Percentiles rank a stretch among this genome's conserved stretches.
Evolutionary conservation across 345 rosid species (phyloP).

Genomic region (Eucalyptus marginata): DNA sequence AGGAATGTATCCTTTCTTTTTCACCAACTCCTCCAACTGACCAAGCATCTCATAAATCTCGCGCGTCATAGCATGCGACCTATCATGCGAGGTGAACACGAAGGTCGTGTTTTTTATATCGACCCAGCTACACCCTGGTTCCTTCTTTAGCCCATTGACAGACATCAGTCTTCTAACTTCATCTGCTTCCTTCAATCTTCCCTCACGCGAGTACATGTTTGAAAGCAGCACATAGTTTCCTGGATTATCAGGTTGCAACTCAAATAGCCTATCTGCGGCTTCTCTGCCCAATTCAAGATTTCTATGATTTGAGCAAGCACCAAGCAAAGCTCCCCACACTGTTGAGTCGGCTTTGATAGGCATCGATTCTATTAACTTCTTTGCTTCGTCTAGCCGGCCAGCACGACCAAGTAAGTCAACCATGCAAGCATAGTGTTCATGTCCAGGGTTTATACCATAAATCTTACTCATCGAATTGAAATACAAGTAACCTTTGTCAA

Average conservation of each 20-base stretch:
- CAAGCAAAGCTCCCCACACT: conserved; percentile 30
- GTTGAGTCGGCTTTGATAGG: conserved; percentile 18
- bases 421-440: conserved; percentile 35
- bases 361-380: conserved; percentile 14
- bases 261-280: conserved; percentile 22
- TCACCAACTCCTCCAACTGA: conserved; percentile 12
- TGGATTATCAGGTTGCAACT: conserved; percentile 24
- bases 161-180: conserved; percentile 29
- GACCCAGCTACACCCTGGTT: conserved; percentile 34
- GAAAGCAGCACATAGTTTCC: conserved; percentile 23
- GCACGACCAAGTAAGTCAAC: conserved; percentile 37
- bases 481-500: conserved; percentile 23
- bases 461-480: conserved; percentile 22
- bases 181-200: conserved; percentile 24
- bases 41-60: conserved; percentile 20
- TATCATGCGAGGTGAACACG: conserved; percentile 20
- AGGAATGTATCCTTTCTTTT: conserved; percentile 18
- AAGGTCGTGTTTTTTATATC: conserved; percentile 11
- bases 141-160: conserved; percentile 17
- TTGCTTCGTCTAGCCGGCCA: conserved; percentile 24
- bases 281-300: conserved; percentile 23
- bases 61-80: conserved; percentile 9
- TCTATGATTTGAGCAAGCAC: conserved; percentile 19
- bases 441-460: conserved; percentile 20
- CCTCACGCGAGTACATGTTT: conserved; percentile 14